Evolutionary conservation across 257 asterid genomes (phyloP), one percentile per base, ranked within the genome.

Genomic region (Nicotiana sylvestris): DNA sequence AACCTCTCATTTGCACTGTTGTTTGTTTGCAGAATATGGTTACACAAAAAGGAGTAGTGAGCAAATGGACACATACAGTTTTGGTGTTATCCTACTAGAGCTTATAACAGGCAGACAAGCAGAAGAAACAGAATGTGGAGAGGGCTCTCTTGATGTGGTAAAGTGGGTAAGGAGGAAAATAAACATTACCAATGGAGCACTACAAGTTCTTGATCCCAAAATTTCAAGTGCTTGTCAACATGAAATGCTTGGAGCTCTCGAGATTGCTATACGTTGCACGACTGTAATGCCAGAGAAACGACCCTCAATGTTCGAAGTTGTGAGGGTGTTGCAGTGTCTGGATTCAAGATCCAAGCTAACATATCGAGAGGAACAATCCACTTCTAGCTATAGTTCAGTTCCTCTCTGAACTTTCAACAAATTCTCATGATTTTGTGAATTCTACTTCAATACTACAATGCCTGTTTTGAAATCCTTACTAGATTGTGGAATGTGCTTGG

Each of bases 161-260:
- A 89, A 88, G 83, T 95, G 93, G 96, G 98, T 95, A 46, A 87
- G 98, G 66, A 92, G 98, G 86, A 95, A 95, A 86, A 87, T 95
- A 53, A 92, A 93, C 91, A 92, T 93, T 61, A 87, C 87, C 9
- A 82, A 91, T 80, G 98, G 97, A 43, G 86, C 90, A 57, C 12
- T 80, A 58, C 89, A 85, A 83, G 92, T 92, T 89, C 90, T 95
- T 16, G 98, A 95, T 84, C 90, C 91, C 0, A 90, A 82, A 86
- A 89, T 93, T 57, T 88, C 91, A 16, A 85, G 77, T 66, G 84
- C 89, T 33, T 88, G 84, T 85, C 89, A 83, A 37, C 86, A 80
- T 77, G 91, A 88, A 83, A 92, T 93, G 97, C 84, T 88, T 84
- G 88, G 81, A 64, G 98, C 90, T 74, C 92, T 93, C 18, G 93